A percentile compares a stretch with the other conserved stretches of the same genome.
Conservation (phyloP, 1,139 yeast species). For the Magnusiomyces fungicola region DNA sequence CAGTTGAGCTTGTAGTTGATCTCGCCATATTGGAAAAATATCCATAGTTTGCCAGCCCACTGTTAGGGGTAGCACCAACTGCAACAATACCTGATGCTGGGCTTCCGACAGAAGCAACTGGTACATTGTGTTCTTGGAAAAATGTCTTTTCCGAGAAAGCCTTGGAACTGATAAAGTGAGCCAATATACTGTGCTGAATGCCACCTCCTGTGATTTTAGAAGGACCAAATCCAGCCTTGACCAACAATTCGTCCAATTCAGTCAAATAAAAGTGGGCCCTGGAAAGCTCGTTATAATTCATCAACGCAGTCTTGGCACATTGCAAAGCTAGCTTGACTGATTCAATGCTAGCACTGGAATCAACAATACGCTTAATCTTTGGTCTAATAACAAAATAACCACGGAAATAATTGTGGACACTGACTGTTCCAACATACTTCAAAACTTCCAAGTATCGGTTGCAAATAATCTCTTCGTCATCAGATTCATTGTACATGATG, state of each 20-base stretch:
- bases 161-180: background rate
- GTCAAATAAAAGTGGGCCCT: background rate
- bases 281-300: slow-evolving; percentile 7
- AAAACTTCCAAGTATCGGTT: slow-evolving; percentile 48
- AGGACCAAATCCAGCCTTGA: slow-evolving; percentile 7
- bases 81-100: background rate
- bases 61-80: background rate
- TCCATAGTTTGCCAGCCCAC: too few species aligned
- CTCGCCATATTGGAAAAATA: too few species aligned
- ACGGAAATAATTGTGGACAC: slow-evolving; percentile 8
- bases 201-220: background rate
- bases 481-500: slow-evolving; percentile 42
- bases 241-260: slow-evolving; percentile 10
- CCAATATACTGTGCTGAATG: too few species aligned
- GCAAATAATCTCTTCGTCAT: slow-evolving; percentile 47
- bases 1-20: too few species aligned
- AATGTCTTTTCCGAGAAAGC: background rate
- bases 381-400: slow-evolving; percentile 11
- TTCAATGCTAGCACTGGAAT: slow-evolving; percentile 9
- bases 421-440: slow-evolving; percentile 36
- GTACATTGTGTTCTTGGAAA: background rate
- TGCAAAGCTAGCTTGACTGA: slow-evolving; percentile 11
- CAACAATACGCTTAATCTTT: slow-evolving; percentile 12
- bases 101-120: background rate
- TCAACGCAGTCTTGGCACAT: slow-evolving; percentile 12